Conservation (phyloP, 768 basidiomycete species). For the Pulveroboletus sp. region DNA sequence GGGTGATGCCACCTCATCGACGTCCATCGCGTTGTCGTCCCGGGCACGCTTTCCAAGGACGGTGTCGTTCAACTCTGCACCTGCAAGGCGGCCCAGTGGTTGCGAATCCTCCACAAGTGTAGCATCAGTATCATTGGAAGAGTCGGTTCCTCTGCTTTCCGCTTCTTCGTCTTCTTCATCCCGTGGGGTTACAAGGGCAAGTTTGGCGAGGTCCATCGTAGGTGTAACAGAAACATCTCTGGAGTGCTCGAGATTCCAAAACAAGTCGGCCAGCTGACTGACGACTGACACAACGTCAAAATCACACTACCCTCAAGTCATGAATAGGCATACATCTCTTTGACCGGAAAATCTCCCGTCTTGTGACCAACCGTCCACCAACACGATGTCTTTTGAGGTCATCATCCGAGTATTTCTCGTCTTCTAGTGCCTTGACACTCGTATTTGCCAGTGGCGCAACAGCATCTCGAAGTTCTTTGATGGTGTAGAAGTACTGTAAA, state of each 20-base stretch:
- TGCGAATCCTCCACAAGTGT: constrained; percentile 78
- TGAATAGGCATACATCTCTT: constrained; percentile 62
- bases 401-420: constrained; percentile 73
- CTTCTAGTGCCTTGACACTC: constrained; percentile 52
- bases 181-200: constrained; percentile 84
- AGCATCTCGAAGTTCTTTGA: constrained; percentile 79
- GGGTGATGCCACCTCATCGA: constrained; percentile 41
- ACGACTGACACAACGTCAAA: constrained; percentile 52
- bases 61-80: constrained; percentile 37
- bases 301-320: constrained; percentile 1
- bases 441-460: constrained; percentile 56
- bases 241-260: constrained; percentile 67
- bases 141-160: constrained; percentile 68
- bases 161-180: constrained; percentile 85
- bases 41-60: constrained; percentile 70
- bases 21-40: constrained; percentile 47
- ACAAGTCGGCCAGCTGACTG: constrained; percentile 71
- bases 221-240: constrained; percentile 71
- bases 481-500: constrained; percentile 89
- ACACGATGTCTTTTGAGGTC: constrained; percentile 81
- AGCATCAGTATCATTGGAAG: constrained; percentile 84
- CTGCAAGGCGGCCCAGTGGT: constrained; percentile 21
- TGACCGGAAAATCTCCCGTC: constrained; percentile 76
- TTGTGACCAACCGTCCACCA: constrained; percentile 78
- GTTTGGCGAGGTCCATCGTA: constrained; percentile 80